Evolutionary conservation across 192 early-diverging fungal species (phyloP).

Genomic region (Coemansia sp.): DNA sequence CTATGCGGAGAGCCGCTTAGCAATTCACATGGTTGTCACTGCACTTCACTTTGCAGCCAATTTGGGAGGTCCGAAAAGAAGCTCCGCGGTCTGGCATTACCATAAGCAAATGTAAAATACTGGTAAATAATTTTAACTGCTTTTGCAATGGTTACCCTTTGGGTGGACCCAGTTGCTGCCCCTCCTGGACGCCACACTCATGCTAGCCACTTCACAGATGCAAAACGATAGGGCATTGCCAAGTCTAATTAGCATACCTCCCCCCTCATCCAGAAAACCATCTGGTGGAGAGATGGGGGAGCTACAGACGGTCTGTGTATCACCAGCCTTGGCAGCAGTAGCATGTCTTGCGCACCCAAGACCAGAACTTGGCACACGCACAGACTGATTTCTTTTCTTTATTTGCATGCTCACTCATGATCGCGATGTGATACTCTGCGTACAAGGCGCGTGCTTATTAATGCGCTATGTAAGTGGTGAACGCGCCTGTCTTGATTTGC

Average conservation of each 20-base stretch:
- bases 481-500: not conserved
- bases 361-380: not conserved
- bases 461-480: not conserved
- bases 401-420: not conserved
- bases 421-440: not conserved
- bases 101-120: not conserved
- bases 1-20: not conserved
- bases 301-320: not conserved
- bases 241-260: not conserved
- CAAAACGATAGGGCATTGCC: not conserved
- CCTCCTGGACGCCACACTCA: not conserved
- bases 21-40: not conserved
- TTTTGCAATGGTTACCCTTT: not conserved
- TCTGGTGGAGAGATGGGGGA: not conserved
- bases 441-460: not conserved
- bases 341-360: not conserved
- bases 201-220: conserved; percentile 1
- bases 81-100: not conserved
- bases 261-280: not conserved
- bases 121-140: not conserved
- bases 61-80: not conserved
- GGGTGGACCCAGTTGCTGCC: not conserved
- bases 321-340: not conserved
- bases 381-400: not conserved
- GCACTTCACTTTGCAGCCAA: no score